A percentile compares a stretch with the other conserved stretches of the same genome.
Evolutionary conservation across 2,329 filamentous ascomycete genomes (phyloP).

Genomic region (Colletotrichum karsti): DNA sequence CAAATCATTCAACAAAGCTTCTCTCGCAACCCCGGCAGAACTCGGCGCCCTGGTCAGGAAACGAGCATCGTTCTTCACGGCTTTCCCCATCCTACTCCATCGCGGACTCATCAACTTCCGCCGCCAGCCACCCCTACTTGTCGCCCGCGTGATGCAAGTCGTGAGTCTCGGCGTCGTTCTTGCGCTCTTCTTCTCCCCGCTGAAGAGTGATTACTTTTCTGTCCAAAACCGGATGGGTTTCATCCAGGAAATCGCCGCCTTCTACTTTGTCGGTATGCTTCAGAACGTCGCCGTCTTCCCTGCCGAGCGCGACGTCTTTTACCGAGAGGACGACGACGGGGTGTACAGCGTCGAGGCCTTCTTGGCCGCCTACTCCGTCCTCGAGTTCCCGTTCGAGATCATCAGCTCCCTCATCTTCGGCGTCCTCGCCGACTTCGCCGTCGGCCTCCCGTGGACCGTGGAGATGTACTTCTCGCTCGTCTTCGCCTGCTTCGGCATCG

Average conservation of each 20-base stretch:
- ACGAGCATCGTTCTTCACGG: constrained; percentile 66
- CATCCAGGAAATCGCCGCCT: constrained; percentile 74
- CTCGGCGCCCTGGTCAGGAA: constrained; percentile 73
- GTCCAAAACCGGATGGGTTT: constrained; percentile 80
- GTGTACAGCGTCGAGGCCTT: constrained; percentile 78
- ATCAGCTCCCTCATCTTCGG: constrained; percentile 72
- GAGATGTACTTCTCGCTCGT: constrained; percentile 73
- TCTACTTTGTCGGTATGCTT: constrained; percentile 81
- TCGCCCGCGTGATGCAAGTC: constrained; percentile 74
- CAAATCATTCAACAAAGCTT: constrained; percentile 51
- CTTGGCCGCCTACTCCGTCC: constrained; percentile 72
- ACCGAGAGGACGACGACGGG: constrained; percentile 78
- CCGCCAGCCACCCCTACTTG: constrained; percentile 69
- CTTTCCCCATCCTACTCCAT: constrained; percentile 73
- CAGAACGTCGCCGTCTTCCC: constrained; percentile 83
- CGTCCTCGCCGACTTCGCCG: constrained; percentile 69
- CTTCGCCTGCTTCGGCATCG: constrained; percentile 77
- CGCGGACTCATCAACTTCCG: constrained; percentile 75
- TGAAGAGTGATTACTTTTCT: constrained; percentile 73
- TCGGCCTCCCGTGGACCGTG: constrained; percentile 69
- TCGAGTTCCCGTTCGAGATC: constrained; percentile 79
- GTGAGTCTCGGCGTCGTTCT: constrained; percentile 70
- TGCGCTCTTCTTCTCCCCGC: constrained; percentile 75
- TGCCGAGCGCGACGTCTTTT: constrained; percentile 77
- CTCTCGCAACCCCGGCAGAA: constrained; percentile 73